Conservation (phyloP, 805 yeast species). For the Zygoascus tannicola region DNA sequence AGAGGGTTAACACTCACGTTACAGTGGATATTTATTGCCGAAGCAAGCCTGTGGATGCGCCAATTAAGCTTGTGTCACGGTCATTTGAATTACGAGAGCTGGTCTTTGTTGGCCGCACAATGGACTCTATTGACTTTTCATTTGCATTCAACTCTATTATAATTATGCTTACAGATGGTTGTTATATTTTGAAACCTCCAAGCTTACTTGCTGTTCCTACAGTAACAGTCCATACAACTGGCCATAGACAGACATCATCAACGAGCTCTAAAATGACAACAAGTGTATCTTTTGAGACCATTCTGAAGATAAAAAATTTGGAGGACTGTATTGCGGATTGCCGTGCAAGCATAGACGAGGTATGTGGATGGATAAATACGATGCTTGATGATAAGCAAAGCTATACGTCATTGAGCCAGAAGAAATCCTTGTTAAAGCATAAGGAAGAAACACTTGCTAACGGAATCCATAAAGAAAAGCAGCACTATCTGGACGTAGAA, state of each 20-base stretch:
- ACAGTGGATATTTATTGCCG: constrained; percentile 13
- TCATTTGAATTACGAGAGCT: constrained; percentile 10
- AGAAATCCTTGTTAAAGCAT: constrained; percentile 7
- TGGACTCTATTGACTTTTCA: constrained; percentile 10
- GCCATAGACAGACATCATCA: constrained; percentile 1
- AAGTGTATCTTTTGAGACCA: constrained; percentile 21
- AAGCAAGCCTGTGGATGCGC: constrained; percentile 3
- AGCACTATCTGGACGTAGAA: constrained; percentile 3
- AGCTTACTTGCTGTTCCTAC: background rate
- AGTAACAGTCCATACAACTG: background rate
- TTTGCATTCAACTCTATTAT: constrained; percentile 15
- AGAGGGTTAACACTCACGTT: constrained; percentile 9
- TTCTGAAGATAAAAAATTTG: constrained; percentile 24
- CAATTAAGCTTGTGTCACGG: constrained; percentile 8
- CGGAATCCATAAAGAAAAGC: constrained; percentile 2
- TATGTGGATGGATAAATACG: constrained; percentile 14
- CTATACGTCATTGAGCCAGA: constrained; percentile 1
- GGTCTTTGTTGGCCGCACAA: constrained; percentile 15
- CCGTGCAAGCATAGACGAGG: constrained; percentile 14
- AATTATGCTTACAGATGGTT: constrained; percentile 17
- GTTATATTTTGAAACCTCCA: constrained; percentile 6
- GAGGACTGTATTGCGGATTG: constrained; percentile 25
- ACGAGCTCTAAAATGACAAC: constrained; percentile 1
- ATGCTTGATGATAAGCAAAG: constrained; percentile 7
- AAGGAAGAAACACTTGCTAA: background rate